phyloP scores from a whole-genome alignment of 225 moss, liverwort and hornwort species.

The Neckera pumila region DNA sequence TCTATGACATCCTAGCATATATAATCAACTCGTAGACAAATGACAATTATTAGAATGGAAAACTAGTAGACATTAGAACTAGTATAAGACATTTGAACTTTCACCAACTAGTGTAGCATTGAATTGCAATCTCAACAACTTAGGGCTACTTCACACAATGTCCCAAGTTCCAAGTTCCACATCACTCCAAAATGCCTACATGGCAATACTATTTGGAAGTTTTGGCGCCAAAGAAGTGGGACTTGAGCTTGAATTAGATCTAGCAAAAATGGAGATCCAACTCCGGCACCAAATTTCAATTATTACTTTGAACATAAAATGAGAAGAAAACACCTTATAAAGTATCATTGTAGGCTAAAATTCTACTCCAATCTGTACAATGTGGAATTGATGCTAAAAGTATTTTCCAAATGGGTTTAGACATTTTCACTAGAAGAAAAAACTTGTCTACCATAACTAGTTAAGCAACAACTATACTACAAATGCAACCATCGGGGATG shows the following conservation, averaged over 20 bases:
- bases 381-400: no score
- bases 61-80: background rate
- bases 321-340: no score
- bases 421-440: no score
- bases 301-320: background rate
- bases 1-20: background rate
- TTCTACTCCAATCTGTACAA: no score
- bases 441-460: no score
- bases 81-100: background rate
- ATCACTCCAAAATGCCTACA: background rate
- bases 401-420: no score
- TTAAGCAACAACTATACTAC: no score
- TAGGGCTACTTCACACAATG: background rate
- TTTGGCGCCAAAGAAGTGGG: background rate
- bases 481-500: no score
- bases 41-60: background rate
- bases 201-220: background rate
- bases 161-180: background rate
- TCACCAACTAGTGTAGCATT: background rate
- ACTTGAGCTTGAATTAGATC: fast-evolving
- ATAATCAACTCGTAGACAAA: background rate
- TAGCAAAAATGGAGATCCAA: background rate
- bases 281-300: background rate
- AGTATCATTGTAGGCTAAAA: no score
- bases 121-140: background rate